Conservation (phyloP, 805 yeast species). For the Phaffomyces opuntiae region DNA sequence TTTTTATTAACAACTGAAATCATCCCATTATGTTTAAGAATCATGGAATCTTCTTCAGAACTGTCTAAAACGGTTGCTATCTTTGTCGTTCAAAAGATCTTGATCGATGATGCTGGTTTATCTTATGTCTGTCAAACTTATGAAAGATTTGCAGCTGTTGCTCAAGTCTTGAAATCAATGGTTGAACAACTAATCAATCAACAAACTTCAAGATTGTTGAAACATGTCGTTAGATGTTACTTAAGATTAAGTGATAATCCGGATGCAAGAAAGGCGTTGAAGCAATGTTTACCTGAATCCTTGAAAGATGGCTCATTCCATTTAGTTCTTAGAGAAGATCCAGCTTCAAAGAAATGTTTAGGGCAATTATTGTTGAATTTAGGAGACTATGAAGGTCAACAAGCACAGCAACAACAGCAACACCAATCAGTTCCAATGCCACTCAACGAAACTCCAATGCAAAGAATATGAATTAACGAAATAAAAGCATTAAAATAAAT, state of each 20-base stretch:
- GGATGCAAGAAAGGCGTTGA: slow-evolving; percentile 84
- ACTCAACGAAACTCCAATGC: neutral
- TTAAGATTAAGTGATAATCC: slow-evolving; percentile 82
- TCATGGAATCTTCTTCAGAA: slow-evolving; percentile 94
- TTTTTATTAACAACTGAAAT: slow-evolving; percentile 92
- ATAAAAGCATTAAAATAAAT: neutral
- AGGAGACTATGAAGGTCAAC: slow-evolving; percentile 31
- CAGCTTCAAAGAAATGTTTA: slow-evolving; percentile 79
- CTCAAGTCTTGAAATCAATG: slow-evolving; percentile 80
- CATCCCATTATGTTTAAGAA: slow-evolving; percentile 87
- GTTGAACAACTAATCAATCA: slow-evolving; percentile 74
- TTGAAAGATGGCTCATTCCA: slow-evolving; percentile 83
- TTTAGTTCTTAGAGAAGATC: slow-evolving; percentile 73
- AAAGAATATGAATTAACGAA: neutral
- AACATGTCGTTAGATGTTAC: slow-evolving; percentile 93
- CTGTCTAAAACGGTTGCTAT: slow-evolving; percentile 94
- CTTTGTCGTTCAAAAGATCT: slow-evolving; percentile 87
- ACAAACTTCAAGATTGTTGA: slow-evolving; percentile 77
- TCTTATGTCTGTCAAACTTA: slow-evolving; percentile 91
- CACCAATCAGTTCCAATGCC: neutral
- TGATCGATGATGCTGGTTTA: slow-evolving; percentile 87
- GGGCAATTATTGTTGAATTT: slow-evolving; percentile 73
- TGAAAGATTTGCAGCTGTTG: slow-evolving; percentile 91
- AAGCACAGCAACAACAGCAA: slow-evolving; percentile 6
- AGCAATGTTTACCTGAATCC: slow-evolving; percentile 79